Evolutionary conservation across 441 rosid species (phyloP).

Genomic region (Erysimum cheiri): DNA sequence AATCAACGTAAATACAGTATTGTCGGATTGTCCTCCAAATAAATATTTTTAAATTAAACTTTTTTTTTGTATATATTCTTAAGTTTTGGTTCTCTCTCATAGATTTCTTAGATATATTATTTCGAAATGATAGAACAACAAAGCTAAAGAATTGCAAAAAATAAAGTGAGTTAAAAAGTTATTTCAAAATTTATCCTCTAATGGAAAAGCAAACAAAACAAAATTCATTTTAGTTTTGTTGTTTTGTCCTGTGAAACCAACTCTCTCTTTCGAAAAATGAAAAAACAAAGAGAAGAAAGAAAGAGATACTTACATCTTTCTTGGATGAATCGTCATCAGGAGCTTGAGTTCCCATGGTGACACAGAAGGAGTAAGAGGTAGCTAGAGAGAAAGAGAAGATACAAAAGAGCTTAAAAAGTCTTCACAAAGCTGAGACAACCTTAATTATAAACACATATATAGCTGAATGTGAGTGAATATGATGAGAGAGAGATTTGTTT

Average conservation of each 20-base stretch:
- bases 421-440: slow-evolving; percentile 14
- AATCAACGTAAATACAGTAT: background rate
- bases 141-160: too few relatives aligned
- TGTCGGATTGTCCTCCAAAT: too few relatives aligned
- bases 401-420: background rate
- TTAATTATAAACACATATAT: slow-evolving; percentile 8
- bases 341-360: slow-evolving; percentile 31
- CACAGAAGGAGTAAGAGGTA: background rate
- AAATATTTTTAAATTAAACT: too few relatives aligned
- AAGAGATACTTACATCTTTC: slow-evolving; percentile 29
- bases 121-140: too few relatives aligned
- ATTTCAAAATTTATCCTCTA: too few relatives aligned
- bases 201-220: too few relatives aligned
- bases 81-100: too few relatives aligned
- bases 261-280: background rate
- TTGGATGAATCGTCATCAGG: slow-evolving; percentile 19
- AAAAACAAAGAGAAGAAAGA: background rate
- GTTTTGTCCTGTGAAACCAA: too few relatives aligned
- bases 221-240: too few relatives aligned
- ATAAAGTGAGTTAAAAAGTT: too few relatives aligned
- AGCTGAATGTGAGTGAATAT: background rate
- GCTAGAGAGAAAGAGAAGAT: background rate
- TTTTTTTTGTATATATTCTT: too few relatives aligned
- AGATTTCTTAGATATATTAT: too few relatives aligned
- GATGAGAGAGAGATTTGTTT: background rate